Conservation (phyloP, 1,139 yeast species). For the Yamadazyma friedrichii region DNA sequence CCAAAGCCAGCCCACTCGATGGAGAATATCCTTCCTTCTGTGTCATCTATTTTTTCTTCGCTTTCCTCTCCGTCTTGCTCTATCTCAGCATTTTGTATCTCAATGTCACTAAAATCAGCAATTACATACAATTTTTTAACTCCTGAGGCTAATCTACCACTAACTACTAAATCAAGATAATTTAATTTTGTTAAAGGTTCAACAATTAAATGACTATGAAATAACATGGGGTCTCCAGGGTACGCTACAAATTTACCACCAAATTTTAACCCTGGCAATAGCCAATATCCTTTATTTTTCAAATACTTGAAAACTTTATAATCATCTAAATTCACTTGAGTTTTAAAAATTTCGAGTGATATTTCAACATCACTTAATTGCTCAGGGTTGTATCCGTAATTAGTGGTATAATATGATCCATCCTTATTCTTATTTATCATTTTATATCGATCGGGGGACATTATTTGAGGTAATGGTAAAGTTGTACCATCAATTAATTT, state of each 20-base stretch:
- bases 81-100: constrained; percentile 5
- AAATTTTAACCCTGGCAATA: constrained; percentile 85
- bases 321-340: constrained; percentile 4
- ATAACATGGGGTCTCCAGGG: constrained; percentile 92
- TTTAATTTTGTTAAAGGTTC: constrained; percentile 49
- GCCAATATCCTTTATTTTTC: constrained; percentile 46
- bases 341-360: constrained; percentile 5
- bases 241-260: constrained; percentile 89
- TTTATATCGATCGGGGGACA: constrained; percentile 7
- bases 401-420: constrained; percentile 7
- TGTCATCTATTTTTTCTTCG: constrained; percentile 25
- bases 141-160: constrained; percentile 89
- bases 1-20: constrained; percentile 87
- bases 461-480: constrained; percentile 7
- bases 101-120: constrained; percentile 1
- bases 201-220: constrained; percentile 83
- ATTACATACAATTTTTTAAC: constrained; percentile 86
- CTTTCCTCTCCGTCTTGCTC: background rate
- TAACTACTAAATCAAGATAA: constrained; percentile 62
- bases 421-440: constrained; percentile 4
- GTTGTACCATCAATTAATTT: constrained; percentile 8
- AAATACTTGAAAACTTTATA: constrained; percentile 34
- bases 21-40: constrained; percentile 41
- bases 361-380: constrained; percentile 1
- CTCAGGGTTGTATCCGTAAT: constrained; percentile 1